These are phyloP conservation scores for Barnettozyma pratensis DNA, from an alignment of 805 yeast species.

Conservation along the genomic window DNA sequence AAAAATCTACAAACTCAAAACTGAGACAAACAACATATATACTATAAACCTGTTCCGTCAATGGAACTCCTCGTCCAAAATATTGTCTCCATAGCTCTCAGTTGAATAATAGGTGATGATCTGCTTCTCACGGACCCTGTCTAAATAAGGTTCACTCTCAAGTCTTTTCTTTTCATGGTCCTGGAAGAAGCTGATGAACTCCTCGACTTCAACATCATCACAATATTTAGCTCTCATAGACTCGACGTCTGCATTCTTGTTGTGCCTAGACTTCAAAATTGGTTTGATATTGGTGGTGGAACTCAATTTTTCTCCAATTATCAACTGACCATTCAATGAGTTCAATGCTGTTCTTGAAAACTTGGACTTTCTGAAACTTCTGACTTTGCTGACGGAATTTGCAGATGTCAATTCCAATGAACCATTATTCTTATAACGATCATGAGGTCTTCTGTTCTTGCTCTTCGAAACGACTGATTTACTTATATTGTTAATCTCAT, in stretches of 20 bases:
- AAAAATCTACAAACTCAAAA: too few relatives aligned
- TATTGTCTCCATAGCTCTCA: neutral
- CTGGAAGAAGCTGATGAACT: constrained; percentile 32
- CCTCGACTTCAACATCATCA: constrained; percentile 32
- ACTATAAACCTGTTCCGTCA: neutral
- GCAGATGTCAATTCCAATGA: constrained; percentile 5
- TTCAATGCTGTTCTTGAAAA: neutral
- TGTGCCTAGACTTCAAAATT: constrained; percentile 32
- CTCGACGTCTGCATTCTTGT: constrained; percentile 32
- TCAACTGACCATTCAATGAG: neutral
- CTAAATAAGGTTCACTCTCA: constrained; percentile 29
- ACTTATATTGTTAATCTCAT: constrained; percentile 26
- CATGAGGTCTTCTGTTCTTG: constrained; percentile 1
- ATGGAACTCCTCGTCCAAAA: neutral
- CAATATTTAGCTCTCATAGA: constrained; percentile 32
- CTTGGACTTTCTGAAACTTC: neutral
- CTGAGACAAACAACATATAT: too few relatives aligned
- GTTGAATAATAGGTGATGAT: constrained; percentile 30
- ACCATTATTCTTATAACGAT: constrained; percentile 7
- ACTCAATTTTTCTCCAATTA: neutral
- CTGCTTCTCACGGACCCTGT: constrained; percentile 33
- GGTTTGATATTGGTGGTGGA: constrained; percentile 22
- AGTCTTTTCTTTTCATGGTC: constrained; percentile 31
- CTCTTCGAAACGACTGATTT: constrained; percentile 12
- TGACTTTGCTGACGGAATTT: neutral